Evolutionary conservation across 108 stramenopile species (phyloP).

Genomic region (Skeletonema potamos): DNA sequence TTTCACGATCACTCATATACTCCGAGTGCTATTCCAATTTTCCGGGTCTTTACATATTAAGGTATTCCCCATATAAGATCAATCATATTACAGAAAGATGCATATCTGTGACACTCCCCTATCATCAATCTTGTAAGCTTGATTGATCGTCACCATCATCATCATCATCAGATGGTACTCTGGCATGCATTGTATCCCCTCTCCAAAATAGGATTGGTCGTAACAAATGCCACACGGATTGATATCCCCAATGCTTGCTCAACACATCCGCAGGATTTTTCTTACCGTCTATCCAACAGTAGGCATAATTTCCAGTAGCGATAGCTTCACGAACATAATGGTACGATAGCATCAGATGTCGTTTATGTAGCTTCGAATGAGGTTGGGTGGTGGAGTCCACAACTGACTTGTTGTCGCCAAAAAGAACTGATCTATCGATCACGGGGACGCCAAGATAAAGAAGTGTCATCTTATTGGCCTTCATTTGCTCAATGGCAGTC

Average conservation of each 20-base stretch:
- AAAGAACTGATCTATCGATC: background rate
- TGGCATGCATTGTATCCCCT: background rate
- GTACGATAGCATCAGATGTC: slow-evolving; percentile 18
- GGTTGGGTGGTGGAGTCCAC: background rate
- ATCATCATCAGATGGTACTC: background rate
- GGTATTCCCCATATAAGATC: too few species aligned
- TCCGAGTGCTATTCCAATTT: too few species aligned
- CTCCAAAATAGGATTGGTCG: background rate
- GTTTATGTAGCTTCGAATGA: slow-evolving; percentile 15
- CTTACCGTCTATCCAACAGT: slow-evolving; percentile 2
- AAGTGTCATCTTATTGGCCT: background rate
- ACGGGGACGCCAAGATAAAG: background rate
- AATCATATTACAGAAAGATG: too few species aligned
- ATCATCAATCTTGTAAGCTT: too few species aligned
- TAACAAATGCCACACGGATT: background rate
- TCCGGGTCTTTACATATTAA: too few species aligned
- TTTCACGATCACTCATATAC: too few species aligned
- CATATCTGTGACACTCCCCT: background rate
- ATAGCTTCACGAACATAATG: slow-evolving; percentile 32
- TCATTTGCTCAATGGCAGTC: slow-evolving; percentile 16
- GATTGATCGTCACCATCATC: background rate
- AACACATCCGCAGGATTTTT: slow-evolving; percentile 19
- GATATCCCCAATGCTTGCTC: slow-evolving; percentile 7
- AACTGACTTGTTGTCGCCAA: slow-evolving; percentile 1
- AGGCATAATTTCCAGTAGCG: slow-evolving; percentile 1